Conservation (phyloP, 2,329 filamentous ascomycete species). For the Cryphonectria japonica region DNA sequence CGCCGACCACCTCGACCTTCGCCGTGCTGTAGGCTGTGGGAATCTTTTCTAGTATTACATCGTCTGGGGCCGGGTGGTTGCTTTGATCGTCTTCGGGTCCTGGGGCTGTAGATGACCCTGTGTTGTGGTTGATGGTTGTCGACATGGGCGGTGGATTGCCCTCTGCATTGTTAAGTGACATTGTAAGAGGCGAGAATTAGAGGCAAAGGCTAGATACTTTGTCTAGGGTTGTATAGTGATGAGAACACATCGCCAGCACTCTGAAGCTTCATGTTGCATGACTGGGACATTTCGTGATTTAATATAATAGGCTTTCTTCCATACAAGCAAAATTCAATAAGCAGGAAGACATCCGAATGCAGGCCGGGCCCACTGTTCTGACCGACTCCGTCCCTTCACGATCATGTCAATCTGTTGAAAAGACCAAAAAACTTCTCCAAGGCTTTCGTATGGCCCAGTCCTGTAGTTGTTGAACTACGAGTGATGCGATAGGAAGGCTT, state of each 20-base stretch:
- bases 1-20: slow-evolving; percentile 30
- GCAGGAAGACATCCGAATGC: not conserved
- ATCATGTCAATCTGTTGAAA: not conserved
- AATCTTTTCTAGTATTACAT: not conserved
- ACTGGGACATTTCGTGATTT: not conserved
- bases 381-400: slow-evolving; percentile 3
- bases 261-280: not conserved
- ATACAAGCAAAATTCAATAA: not conserved
- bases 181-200: not conserved
- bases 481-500: not conserved
- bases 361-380: not conserved
- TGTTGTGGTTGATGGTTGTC: too few species aligned
- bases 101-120: not conserved
- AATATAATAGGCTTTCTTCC: not conserved
- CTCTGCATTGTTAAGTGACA: not conserved
- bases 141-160: not conserved
- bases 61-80: not conserved
- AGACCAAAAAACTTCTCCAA: not conserved
- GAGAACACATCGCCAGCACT: not conserved
- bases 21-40: slow-evolving; percentile 19
- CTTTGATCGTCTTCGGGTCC: not conserved
- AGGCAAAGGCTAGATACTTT: not conserved
- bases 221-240: not conserved
- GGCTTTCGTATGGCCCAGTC: not conserved
- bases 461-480: not conserved